Evolutionary conservation across 768 basidiomycete genomes (phyloP), one percentile per base, ranked within the genome.

Genomic region (Asterophora parasitica): DNA sequence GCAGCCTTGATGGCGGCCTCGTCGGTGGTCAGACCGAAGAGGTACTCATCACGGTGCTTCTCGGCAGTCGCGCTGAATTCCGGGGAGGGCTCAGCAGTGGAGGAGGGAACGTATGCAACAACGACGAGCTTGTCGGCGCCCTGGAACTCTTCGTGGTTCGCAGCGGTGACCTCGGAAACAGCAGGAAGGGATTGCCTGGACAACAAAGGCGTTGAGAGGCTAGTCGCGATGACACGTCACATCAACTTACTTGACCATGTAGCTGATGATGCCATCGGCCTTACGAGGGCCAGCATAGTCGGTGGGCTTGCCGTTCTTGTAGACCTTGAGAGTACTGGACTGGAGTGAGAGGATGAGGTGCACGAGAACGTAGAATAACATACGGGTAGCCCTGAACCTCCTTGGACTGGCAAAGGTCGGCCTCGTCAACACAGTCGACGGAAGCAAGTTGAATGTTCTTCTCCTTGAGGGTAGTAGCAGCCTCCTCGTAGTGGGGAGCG

Each of bases 331-430:
- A 11, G 92, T 92, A 4, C 91, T 92, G 53, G 44, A 39, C 13
- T n/a, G 26, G 17, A 28, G 16, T 17, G 26, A 11, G 32, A 39
- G n/a, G 11, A 4, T 2, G 42, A 13, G 11, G 13, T 13, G 7
- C 35, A 7, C 9, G 5, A 15, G 37, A 13, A 46, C 15, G 7
- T 15, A 23, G 8, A 26, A 41, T 31, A 5, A 74, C 91, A 60
- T 59, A 93, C 92, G 93, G 93, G 72, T 99, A 99, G 12, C 95
- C 95, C 65, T 85, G 82, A 36, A 99, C 79, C 34, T 88, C 93
- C 49, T 93, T 84, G 42, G 77, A 60, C 63, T 89, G 84, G 70
- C 96, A 99, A 26, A 99, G 79, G 45, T 95, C 93, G 19, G 86
- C 81, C 60, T 98, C 76, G 54, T 90, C 93, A 37, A 96, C 95